Evolutionary conservation across 306 rosid genomes (phyloP).

Genomic region (Albizia julibrissin): DNA sequence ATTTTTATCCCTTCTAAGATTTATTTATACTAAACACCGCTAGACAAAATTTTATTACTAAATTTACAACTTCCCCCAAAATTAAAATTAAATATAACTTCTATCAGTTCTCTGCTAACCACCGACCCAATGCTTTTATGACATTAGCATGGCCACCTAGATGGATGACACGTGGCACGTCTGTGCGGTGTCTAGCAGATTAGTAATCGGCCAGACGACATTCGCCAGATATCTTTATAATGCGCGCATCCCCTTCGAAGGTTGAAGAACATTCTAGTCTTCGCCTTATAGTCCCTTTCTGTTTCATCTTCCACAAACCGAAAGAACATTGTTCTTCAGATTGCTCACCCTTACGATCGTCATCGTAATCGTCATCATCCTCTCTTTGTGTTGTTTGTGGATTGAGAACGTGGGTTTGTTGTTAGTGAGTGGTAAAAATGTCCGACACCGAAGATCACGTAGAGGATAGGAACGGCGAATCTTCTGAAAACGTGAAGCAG

Average conservation of each 20-base stretch:
- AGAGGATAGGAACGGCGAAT: slow-evolving; percentile 51
- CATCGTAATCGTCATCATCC: neutral
- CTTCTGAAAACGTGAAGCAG: slow-evolving; percentile 51
- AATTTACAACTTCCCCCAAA: no score
- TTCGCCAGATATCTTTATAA: neutral
- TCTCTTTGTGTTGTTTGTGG: neutral
- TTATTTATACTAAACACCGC: no score
- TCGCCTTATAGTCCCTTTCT: no score
- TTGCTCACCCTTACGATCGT: neutral
- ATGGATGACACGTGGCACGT: neutral
- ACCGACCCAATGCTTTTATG: neutral
- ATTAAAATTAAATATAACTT: no score
- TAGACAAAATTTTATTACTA: no score
- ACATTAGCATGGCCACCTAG: neutral
- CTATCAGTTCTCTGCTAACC: neutral
- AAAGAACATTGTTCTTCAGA: slow-evolving; percentile 5
- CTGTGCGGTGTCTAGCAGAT: neutral
- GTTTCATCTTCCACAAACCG: neutral
- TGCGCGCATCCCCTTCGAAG: neutral
- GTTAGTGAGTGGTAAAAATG: slow-evolving; percentile 36
- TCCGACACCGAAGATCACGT: slow-evolving; percentile 51
- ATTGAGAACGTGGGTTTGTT: neutral
- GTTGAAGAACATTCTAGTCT: neutral
- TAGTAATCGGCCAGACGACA: neutral
- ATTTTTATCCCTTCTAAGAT: no score